These are phyloP conservation scores for Syzygium aromaticum DNA, from an alignment of 345 rosid species.

Conservation along the genomic window DNA sequence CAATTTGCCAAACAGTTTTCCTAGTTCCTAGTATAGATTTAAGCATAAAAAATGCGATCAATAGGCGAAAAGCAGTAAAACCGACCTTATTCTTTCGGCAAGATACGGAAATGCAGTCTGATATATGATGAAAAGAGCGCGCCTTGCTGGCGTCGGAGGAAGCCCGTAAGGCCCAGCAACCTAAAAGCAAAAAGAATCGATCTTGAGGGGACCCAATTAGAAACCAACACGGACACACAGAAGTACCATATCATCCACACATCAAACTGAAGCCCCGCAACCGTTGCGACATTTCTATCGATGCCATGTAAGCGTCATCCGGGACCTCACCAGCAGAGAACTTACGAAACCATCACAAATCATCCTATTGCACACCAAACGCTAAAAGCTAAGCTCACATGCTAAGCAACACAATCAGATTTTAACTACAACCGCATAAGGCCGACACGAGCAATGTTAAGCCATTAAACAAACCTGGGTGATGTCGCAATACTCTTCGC, in stretches of 20 bases:
- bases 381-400: not conserved
- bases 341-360: not conserved
- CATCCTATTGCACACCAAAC: not conserved
- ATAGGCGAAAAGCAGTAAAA: not conserved
- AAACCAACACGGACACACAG: not conserved
- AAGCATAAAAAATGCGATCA: not conserved
- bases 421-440: not conserved
- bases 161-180: constrained; percentile 74
- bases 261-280: not conserved
- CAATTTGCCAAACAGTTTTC: not conserved
- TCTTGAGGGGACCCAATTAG: not conserved
- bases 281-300: not conserved
- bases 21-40: not conserved
- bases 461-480: constrained; percentile 49
- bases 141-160: constrained; percentile 94
- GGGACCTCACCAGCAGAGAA: not conserved
- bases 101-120: constrained; percentile 80
- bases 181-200: constrained; percentile 14
- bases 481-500: constrained; percentile 94
- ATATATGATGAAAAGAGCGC: constrained; percentile 74
- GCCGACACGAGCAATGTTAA: not conserved
- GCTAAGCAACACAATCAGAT: not conserved
- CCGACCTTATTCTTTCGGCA: constrained; percentile 78
- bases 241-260: not conserved
- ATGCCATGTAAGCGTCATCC: not conserved